Conservation (phyloP, 1,284 basidiomycete genomes). For the Phylloboletellus chloephorus region DNA sequence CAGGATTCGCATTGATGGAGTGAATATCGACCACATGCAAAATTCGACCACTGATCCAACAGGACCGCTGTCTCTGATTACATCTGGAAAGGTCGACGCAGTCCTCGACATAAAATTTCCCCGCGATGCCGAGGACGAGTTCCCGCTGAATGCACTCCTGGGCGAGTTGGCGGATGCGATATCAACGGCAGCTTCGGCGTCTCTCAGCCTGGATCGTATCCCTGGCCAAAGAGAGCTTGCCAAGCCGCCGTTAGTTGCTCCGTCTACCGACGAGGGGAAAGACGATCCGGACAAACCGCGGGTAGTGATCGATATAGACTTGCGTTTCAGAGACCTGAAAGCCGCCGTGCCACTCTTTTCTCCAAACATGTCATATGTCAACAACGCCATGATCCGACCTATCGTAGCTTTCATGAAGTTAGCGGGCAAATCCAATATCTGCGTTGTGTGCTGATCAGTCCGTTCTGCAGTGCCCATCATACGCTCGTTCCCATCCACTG, state of each 20-base stretch:
- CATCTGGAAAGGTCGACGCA: slow-evolving; percentile 92
- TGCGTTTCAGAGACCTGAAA: slow-evolving; percentile 94
- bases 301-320: slow-evolving; percentile 87
- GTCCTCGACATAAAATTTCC: slow-evolving; percentile 99
- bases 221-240: slow-evolving; percentile 86
- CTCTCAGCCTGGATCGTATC: slow-evolving; percentile 58
- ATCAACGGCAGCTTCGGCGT: slow-evolving; percentile 45
- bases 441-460: slow-evolving; percentile 15
- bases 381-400: slow-evolving; percentile 91
- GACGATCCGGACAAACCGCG: slow-evolving; percentile 41
- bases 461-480: slow-evolving; percentile 65
- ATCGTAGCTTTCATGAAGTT: slow-evolving; percentile 99
- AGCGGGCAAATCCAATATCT: slow-evolving; percentile 26
- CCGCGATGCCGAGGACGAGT: slow-evolving; percentile 68
- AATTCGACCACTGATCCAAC: slow-evolving; percentile 68
- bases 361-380: slow-evolving; percentile 83
- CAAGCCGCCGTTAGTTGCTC: slow-evolving; percentile 80
- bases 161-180: slow-evolving; percentile 90
- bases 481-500: slow-evolving; percentile 91
- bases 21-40: slow-evolving; percentile 95
- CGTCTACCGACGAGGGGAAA: slow-evolving; percentile 39
- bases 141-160: slow-evolving; percentile 83
- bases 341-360: slow-evolving; percentile 92
- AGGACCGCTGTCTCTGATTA: slow-evolving; percentile 96
- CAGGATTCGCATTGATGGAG: slow-evolving; percentile 92